Conservation (phyloP, 768 basidiomycete genomes). For the Porphyrellus cyaneotinctus region DNA sequence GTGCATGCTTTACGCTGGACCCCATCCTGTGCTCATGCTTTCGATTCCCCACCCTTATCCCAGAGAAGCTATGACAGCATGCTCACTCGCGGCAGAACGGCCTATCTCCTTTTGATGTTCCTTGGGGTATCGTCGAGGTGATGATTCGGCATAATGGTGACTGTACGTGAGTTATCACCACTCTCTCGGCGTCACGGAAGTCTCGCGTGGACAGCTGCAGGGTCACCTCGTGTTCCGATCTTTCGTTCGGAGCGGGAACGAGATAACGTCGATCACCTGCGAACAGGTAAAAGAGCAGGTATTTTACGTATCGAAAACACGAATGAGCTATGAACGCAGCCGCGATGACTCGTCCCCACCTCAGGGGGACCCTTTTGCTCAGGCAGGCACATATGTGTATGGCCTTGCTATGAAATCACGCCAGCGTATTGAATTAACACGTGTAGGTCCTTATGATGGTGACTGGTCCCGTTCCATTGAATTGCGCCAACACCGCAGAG, state of each 20-base stretch:
- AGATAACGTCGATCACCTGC: conserved; percentile 8
- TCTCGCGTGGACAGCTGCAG: conserved; percentile 24
- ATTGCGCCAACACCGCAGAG: conserved; percentile 8
- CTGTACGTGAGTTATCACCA: conserved; percentile 11
- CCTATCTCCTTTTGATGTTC: conserved; percentile 6
- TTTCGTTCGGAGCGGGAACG: conserved; percentile 1
- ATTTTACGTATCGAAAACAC: conserved; percentile 19
- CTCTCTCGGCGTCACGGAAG: conserved; percentile 19
- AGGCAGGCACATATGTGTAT: not conserved
- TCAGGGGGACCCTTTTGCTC: conserved; percentile 1
- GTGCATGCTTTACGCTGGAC: conserved; percentile 17
- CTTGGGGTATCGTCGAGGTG: not conserved
- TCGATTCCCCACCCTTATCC: conserved; percentile 18
- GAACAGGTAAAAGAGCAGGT: not conserved
- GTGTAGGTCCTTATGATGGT: conserved; percentile 14
- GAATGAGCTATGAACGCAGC: not conserved
- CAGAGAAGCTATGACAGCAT: not conserved
- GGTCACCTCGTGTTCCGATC: conserved; percentile 22
- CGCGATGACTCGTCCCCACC: not conserved
- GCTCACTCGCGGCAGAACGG: conserved; percentile 3
- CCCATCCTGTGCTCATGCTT: conserved; percentile 2
- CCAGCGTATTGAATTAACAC: conserved; percentile 13
- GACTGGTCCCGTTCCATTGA: not conserved
- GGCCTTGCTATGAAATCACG: conserved; percentile 12
- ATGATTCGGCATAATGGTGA: not conserved